Conservation (phyloP, 306 rosid species). For the Acacia crassicarpa region DNA sequence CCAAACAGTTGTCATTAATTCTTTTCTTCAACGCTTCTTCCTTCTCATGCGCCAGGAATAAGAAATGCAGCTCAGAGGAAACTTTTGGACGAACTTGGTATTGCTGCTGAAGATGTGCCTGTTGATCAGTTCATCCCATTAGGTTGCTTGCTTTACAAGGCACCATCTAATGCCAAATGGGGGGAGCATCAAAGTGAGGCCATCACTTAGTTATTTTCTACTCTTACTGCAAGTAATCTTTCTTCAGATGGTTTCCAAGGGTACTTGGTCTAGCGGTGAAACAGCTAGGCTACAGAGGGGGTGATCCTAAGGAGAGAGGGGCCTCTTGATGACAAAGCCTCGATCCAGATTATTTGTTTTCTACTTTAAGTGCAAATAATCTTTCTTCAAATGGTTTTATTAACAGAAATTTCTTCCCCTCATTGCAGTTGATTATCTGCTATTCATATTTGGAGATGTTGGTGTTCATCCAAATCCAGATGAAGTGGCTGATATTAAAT, state of each 20-base stretch:
- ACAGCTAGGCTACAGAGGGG: no score
- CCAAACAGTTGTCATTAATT: not conserved
- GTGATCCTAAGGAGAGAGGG: slow-evolving; percentile 3
- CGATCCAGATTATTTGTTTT: slow-evolving; percentile 39
- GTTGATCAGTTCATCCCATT: slow-evolving; percentile 89
- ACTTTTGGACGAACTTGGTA: slow-evolving; percentile 95
- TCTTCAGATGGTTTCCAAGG: not conserved
- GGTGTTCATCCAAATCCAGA: slow-evolving; percentile 80
- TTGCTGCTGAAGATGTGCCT: slow-evolving; percentile 86
- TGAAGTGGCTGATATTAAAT: slow-evolving; percentile 81
- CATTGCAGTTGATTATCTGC: slow-evolving; percentile 86
- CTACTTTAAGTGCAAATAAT: not conserved
- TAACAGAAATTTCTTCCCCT: slow-evolving; percentile 9
- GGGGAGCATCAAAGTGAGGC: slow-evolving; percentile 96
- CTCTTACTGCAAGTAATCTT: not conserved
- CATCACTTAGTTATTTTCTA: slow-evolving; percentile 12
- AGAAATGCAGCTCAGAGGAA: slow-evolving; percentile 98
- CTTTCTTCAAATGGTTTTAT: slow-evolving; percentile 7
- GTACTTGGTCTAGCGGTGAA: no score
- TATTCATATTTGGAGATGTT: slow-evolving; percentile 82
- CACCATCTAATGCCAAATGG: slow-evolving; percentile 98
- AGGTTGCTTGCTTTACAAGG: slow-evolving; percentile 91
- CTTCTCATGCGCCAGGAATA: slow-evolving; percentile 53
- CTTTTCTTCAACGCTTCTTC: not conserved
- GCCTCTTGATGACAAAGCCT: slow-evolving; percentile 94